phyloP scores from a whole-genome alignment of 1,139 yeast genomes.

The Yamadazyma kanchanaburiensis region DNA sequence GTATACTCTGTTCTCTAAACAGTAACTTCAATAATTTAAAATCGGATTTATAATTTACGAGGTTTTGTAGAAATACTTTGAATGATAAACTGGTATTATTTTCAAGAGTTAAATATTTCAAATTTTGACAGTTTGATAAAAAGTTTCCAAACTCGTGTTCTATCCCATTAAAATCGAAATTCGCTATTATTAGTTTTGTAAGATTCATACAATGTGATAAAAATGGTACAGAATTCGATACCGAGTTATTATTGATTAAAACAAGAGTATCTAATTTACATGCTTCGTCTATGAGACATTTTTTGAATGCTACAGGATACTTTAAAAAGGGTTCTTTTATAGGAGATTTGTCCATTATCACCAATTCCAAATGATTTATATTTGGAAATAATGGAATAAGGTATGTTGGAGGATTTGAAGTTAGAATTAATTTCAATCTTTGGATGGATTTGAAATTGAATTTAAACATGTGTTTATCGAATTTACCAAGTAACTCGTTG shows the following conservation, averaged over 20 bases:
- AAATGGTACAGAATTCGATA: slow-evolving; percentile 13
- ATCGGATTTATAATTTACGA: slow-evolving; percentile 26
- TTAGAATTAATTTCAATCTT: slow-evolving; percentile 23
- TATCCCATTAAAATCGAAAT: slow-evolving; percentile 28
- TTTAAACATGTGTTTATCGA: slow-evolving; percentile 27
- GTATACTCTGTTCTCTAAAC: slow-evolving; percentile 24
- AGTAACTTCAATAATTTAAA: slow-evolving; percentile 25
- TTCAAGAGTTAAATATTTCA: slow-evolving; percentile 28
- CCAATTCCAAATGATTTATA: slow-evolving; percentile 21
- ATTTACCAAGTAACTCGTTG: slow-evolving; percentile 20
- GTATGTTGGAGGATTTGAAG: slow-evolving; percentile 18
- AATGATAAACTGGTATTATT: slow-evolving; percentile 30
- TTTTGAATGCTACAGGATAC: slow-evolving; percentile 5
- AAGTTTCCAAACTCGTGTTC: slow-evolving; percentile 30
- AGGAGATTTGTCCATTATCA: slow-evolving; percentile 15
- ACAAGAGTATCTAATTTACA: slow-evolving; percentile 10
- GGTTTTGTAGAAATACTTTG: slow-evolving; percentile 25
- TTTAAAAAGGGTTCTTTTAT: background rate
- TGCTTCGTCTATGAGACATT: background rate
- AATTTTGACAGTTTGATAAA: slow-evolving; percentile 15
- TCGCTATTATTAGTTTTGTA: slow-evolving; percentile 23
- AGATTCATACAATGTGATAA: slow-evolving; percentile 19
- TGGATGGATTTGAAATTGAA: slow-evolving; percentile 19
- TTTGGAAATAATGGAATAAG: slow-evolving; percentile 27
- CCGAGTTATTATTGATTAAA: slow-evolving; percentile 26